phyloP scores from a whole-genome alignment of 176 grass and related monocot genomes.

The Eleusine coracana region DNA sequence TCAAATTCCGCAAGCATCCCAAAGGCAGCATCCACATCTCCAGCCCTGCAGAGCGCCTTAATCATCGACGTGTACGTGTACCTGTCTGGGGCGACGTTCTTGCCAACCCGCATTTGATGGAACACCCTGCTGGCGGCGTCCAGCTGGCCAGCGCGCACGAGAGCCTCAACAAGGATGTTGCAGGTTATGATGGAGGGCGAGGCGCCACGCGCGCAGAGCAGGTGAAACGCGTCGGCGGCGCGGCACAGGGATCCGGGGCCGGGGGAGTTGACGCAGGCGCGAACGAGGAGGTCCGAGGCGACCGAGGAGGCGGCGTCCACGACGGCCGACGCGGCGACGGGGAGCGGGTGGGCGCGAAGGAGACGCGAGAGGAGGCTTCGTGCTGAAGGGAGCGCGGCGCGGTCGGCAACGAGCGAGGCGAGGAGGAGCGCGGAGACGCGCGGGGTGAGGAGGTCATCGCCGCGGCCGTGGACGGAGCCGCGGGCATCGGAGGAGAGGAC shows the following conservation, averaged over 20 bases:
- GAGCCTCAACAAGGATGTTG: constrained; percentile 53
- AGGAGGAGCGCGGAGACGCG: constrained; percentile 64
- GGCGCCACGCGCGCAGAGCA: constrained; percentile 49
- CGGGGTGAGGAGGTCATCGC: constrained; percentile 45
- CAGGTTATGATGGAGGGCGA: constrained; percentile 61
- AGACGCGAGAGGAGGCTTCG: constrained; percentile 46
- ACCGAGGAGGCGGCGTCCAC: constrained; percentile 35
- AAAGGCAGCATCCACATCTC: constrained; percentile 50
- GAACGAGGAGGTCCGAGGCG: constrained; percentile 58
- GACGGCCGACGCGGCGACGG: constrained; percentile 37
- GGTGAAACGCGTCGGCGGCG: constrained; percentile 52
- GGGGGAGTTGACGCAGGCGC: constrained; percentile 51
- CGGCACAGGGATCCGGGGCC: constrained; percentile 20
- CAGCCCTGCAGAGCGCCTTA: constrained; percentile 54
- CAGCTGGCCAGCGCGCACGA: constrained; percentile 30
- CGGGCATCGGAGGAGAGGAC: constrained; percentile 23
- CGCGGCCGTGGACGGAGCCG: constrained; percentile 30
- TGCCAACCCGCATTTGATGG: constrained; percentile 47
- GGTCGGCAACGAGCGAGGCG: constrained; percentile 45
- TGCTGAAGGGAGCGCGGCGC: constrained; percentile 51
- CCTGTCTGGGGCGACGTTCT: constrained; percentile 47
- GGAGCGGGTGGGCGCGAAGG: constrained; percentile 43
- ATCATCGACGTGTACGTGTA: constrained; percentile 73
- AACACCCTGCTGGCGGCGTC: constrained; percentile 57
- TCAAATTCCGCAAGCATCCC: constrained; percentile 61